Evolutionary conservation across 495 filamentous ascomycete genomes (phyloP), one percentile per base, ranked within the genome.

Genomic region (Pyrenula aspistea): DNA sequence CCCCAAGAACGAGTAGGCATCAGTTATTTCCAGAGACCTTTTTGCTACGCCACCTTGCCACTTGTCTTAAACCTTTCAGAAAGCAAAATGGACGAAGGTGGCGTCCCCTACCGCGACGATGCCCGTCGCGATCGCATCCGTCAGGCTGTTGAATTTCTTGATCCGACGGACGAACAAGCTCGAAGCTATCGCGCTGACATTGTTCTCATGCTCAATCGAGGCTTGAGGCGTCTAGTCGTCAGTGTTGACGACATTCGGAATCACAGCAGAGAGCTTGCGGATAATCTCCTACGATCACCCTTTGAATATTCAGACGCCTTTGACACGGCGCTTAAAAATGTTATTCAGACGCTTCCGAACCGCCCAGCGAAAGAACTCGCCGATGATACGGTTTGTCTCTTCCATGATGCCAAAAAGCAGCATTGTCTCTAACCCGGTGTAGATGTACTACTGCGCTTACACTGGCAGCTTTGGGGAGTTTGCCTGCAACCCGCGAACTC

Each of bases 381-480:
- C 15, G 79, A 84, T 20, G 83, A 89, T 67, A 77, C 71, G 59
- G 84, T 85, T 67, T 55, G 77, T 61, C 20, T 24, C 23, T 4
- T 4, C 31, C 23, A 10, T 21, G 23, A 11, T 42, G 11, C 36
- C 21, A n/a, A 24, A 2, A 57, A 48, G 19, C 12, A n/a, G 25
- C 23, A 24, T 54, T 12, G 21, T 4, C 10, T 21, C 56, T 68
- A 61, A 69, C 50, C 21, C 12, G 1, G 12, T 22, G 0, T 49
- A 83, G 80, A 73, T 87, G 60, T 97, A 95, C 72, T 97, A 99
- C 66, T 95, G 91, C 59, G 94, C 94, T 22, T 95, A 88, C 69
- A 81, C 90, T 55, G 93, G 93, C 58, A 93, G 89, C 62, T 98
- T 99, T 65, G 93, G 93, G 56, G 88, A 96, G 66, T 91, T 86